Percentiles rank a stretch among this genome's conserved stretches.
phyloP scores from a whole-genome alignment of 2,329 filamentous ascomycete genomes.

The Pseudogymnoascus sp. region DNA sequence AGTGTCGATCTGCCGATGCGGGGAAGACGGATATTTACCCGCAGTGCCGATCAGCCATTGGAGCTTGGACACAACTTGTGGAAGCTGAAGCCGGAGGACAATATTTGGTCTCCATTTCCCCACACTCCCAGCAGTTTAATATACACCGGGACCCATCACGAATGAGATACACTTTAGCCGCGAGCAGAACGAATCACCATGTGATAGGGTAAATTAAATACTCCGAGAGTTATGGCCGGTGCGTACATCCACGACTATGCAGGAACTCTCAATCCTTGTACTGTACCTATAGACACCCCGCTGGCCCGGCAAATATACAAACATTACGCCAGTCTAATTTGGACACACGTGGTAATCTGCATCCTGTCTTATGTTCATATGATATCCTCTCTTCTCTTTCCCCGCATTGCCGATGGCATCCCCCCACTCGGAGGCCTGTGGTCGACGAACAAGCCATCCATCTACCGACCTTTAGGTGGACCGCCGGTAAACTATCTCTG shows the following conservation, averaged over 20 bases:
- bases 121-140: constrained; percentile 1
- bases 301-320: not conserved
- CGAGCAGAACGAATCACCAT: not conserved
- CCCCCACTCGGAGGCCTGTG: not conserved
- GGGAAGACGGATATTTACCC: constrained; percentile 1
- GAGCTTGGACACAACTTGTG: not conserved
- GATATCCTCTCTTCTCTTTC: not conserved
- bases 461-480: not conserved
- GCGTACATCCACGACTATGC: not conserved
- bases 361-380: not conserved
- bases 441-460: not conserved
- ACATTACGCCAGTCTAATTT: not conserved
- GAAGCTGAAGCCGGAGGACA: not conserved
- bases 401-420: not conserved
- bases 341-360: not conserved
- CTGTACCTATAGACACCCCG: not conserved
- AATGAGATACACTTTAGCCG: not conserved
- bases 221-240: not conserved
- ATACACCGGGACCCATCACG: not conserved
- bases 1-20: not conserved
- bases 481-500: not conserved
- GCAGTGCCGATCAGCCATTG: constrained; percentile 5
- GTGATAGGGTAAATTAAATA: constrained; percentile 4
- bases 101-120: not conserved
- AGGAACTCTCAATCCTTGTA: constrained; percentile 3